Percentiles rank a stretch among this genome's conserved stretches.
Evolutionary conservation across 768 basidiomycete species (phyloP).

Genomic region (Pleurotus citrinopileatus): DNA sequence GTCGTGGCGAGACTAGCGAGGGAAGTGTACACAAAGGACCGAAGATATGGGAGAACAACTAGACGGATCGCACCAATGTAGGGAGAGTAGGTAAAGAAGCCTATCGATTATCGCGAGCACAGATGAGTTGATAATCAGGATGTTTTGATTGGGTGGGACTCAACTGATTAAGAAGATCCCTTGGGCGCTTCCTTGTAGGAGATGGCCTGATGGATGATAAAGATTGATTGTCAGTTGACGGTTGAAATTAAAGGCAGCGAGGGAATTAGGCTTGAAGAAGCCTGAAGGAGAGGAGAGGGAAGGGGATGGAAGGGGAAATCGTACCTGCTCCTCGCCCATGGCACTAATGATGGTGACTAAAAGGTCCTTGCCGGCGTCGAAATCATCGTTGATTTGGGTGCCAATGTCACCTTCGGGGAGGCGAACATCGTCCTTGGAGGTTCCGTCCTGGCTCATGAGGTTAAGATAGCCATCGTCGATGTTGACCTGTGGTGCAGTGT

Average conservation of each 20-base stretch:
- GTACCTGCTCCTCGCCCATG: constrained; percentile 89
- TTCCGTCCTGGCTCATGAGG: constrained; percentile 82
- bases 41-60: neutral
- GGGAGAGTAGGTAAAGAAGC: neutral
- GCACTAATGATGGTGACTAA: constrained; percentile 83
- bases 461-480: constrained; percentile 95
- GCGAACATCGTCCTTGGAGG: constrained; percentile 90
- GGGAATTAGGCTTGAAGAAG: neutral
- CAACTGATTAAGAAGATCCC: constrained; percentile 23
- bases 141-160: neutral
- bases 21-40: neutral
- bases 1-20: neutral
- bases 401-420: constrained; percentile 88
- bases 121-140: neutral
- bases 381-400: constrained; percentile 58
- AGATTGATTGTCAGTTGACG: constrained; percentile 1
- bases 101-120: neutral
- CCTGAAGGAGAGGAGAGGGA: too few relatives aligned
- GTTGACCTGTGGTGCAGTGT: constrained; percentile 54
- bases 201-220: constrained; percentile 51
- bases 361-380: constrained; percentile 87
- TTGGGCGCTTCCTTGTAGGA: constrained; percentile 89
- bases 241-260: neutral
- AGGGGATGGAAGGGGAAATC: too few relatives aligned
- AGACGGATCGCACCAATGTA: neutral